Conservation (phyloP, 148 eudicot genomes). For the Silene uniflora region DNA sequence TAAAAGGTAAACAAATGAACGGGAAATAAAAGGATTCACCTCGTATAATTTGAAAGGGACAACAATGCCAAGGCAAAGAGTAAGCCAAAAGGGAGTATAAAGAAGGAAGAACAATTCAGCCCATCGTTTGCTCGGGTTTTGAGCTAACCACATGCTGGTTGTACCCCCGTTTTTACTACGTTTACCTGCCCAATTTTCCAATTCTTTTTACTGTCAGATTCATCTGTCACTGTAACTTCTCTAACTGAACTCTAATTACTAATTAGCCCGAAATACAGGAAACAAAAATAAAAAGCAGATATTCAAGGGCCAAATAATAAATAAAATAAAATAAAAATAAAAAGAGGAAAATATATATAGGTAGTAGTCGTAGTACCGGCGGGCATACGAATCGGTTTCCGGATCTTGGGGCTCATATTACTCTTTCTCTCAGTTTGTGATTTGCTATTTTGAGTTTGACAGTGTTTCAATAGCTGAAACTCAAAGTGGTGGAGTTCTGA, state of each 20-base stretch:
- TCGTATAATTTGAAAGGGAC: slow-evolving; percentile 88
- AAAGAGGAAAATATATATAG: background rate
- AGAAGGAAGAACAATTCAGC: slow-evolving; percentile 80
- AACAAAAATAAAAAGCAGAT: background rate
- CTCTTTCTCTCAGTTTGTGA: too few species aligned
- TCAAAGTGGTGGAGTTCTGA: too few species aligned
- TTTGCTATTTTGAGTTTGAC: too few species aligned
- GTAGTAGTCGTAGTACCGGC: background rate
- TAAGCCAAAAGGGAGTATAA: slow-evolving; percentile 94
- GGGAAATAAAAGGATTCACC: slow-evolving; percentile 34
- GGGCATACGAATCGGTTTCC: background rate
- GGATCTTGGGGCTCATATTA: slow-evolving; percentile 4
- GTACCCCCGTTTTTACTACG: slow-evolving; percentile 8
- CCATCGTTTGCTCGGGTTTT: slow-evolving; percentile 92
- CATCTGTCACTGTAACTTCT: background rate
- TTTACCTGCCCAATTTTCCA: slow-evolving; percentile 18
- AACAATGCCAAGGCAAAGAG: slow-evolving; percentile 87
- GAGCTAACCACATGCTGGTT: slow-evolving; percentile 52
- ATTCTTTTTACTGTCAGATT: background rate
- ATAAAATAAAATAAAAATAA: background rate
- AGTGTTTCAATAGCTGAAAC: too few species aligned
- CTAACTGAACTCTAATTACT: too few species aligned
- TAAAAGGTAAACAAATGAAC: too few species aligned
- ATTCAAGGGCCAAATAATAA: background rate
- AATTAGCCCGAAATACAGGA: background rate